Evolutionary conservation across 192 early-diverging fungal genomes (phyloP).

Genomic region (Linnemannia exigua): DNA sequence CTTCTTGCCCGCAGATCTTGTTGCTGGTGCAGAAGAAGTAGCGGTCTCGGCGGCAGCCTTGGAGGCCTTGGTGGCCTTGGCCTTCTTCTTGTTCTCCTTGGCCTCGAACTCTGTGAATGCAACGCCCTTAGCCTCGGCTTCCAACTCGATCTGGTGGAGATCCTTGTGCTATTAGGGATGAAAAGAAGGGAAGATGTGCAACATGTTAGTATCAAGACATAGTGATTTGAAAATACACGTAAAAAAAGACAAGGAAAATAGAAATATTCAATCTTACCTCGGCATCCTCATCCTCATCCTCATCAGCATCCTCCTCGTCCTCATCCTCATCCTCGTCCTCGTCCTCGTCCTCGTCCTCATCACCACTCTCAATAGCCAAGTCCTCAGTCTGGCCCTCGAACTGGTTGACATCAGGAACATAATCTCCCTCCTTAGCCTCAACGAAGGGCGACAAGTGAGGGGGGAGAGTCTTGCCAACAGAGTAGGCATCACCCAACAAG

Average conservation of each 20-base stretch:
- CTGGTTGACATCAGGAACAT: constrained; percentile 80
- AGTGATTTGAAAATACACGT: background rate
- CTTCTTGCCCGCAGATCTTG: constrained; percentile 62
- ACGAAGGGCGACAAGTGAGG: constrained; percentile 97
- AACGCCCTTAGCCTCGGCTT: constrained; percentile 78
- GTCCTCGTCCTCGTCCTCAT: constrained; percentile 58
- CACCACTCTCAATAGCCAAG: constrained; percentile 71
- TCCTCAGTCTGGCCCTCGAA: constrained; percentile 75
- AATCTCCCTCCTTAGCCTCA: constrained; percentile 86
- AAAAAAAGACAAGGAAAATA: constrained; percentile 9
- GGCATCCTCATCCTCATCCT: constrained; percentile 37
- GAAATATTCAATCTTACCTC: constrained; percentile 32
- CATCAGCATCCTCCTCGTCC: constrained; percentile 33
- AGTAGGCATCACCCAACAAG: constrained; percentile 74
- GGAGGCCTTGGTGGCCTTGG: constrained; percentile 34
- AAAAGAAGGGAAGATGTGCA: background rate
- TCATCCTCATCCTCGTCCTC: constrained; percentile 45
- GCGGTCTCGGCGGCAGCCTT: background rate
- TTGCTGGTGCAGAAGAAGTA: constrained; percentile 7
- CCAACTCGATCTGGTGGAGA: constrained; percentile 73
- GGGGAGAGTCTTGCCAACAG: constrained; percentile 85
- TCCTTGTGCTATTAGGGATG: constrained; percentile 45
- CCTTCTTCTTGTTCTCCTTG: constrained; percentile 60
- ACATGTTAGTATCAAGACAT: background rate
- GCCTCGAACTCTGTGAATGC: constrained; percentile 75